Evolutionary conservation across 768 basidiomycete genomes (phyloP), one percentile per base, ranked within the genome.

Genomic region (Termitomyces sp.): DNA sequence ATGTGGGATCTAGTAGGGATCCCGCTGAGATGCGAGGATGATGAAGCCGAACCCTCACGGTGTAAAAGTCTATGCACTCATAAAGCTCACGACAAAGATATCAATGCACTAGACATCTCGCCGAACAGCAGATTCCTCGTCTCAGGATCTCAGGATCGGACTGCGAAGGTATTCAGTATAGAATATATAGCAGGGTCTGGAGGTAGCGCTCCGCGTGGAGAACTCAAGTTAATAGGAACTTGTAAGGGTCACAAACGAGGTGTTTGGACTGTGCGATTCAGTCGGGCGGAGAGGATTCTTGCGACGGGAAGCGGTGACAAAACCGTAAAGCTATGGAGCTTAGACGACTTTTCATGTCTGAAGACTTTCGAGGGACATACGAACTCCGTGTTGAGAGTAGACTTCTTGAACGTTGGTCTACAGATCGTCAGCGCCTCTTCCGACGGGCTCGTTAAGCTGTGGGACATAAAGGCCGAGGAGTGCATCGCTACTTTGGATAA

Each of bases 351-450:
- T 74, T 85, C 92, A 28, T 99, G 97, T 72, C 71, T 98, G 63
- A 87, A 94, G 82, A 98, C 97, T 22, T 95, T 98, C 68, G 97
- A 99, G 76, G 97, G 97, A 0, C 97, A 99, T 73, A 94, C 94
- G 8, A 98, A 98, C 74, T 97, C 97, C 13, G 94, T 99, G 36
- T 75, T 99, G 57, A 79, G 96, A 55, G 92, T 98, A 35, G 94
- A 95, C 69, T 98, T 97, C 73, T 70, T 98, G 48, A 91, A 90
- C 67, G 71, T 78, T 48, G 96, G 90, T 18, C 81, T 84, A 81
- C 95, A 97, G 75, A 77, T 99, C 44, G 89, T 94, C 51, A 96
- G 92, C 62, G 80, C 92, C 16, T 94, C 91, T 11, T 94, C 95
- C 16, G 97, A 99, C 72, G 97, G 97, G 38, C 76, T 99, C 46